These are phyloP conservation scores for Xylaria grammica DNA, from an alignment of 495 filamentous ascomycete genomes.

Conservation along the genomic window DNA sequence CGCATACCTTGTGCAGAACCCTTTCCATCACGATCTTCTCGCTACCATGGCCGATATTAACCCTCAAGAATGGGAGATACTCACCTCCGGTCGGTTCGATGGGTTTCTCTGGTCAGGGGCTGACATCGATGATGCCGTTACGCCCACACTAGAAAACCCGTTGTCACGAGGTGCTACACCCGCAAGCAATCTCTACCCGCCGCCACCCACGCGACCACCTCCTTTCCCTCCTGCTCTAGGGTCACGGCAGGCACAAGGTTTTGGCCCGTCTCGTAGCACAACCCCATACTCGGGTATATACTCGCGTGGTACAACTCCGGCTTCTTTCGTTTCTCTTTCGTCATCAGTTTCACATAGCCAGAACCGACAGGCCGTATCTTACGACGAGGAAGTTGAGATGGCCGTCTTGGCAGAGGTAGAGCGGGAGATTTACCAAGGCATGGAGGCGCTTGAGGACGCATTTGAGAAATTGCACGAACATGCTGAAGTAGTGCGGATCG, in stretches of 20 bases:
- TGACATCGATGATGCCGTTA: constrained; percentile 61
- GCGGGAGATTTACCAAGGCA: constrained; percentile 87
- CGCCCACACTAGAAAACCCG: constrained; percentile 44
- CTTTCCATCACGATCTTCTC: constrained; percentile 80
- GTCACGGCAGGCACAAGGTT: constrained; percentile 32
- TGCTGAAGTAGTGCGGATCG: constrained; percentile 79
- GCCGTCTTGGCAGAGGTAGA: constrained; percentile 88
- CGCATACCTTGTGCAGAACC: constrained; percentile 87
- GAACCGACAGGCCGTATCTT: constrained; percentile 62
- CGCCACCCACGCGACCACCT: constrained; percentile 37
- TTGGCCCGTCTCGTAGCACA: constrained; percentile 44
- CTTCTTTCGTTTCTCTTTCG: constrained; percentile 51
- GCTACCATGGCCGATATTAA: constrained; percentile 86
- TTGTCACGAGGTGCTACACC: constrained; percentile 62
- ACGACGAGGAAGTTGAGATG: constrained; percentile 96
- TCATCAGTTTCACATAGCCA: constrained; percentile 44
- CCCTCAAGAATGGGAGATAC: constrained; percentile 91
- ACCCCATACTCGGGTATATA: constrained; percentile 41
- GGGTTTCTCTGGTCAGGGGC: constrained; percentile 96
- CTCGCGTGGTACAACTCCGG: constrained; percentile 40
- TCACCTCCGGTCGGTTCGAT: constrained; percentile 94
- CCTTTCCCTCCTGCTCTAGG: constrained; percentile 36
- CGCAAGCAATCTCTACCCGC: constrained; percentile 50
- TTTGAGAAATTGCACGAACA: constrained; percentile 89
- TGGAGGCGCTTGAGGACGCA: constrained; percentile 94